These are phyloP conservation scores for Gaertneriomyces sp. DNA, from an alignment of 192 early-diverging fungal genomes.

Conservation along the genomic window DNA sequence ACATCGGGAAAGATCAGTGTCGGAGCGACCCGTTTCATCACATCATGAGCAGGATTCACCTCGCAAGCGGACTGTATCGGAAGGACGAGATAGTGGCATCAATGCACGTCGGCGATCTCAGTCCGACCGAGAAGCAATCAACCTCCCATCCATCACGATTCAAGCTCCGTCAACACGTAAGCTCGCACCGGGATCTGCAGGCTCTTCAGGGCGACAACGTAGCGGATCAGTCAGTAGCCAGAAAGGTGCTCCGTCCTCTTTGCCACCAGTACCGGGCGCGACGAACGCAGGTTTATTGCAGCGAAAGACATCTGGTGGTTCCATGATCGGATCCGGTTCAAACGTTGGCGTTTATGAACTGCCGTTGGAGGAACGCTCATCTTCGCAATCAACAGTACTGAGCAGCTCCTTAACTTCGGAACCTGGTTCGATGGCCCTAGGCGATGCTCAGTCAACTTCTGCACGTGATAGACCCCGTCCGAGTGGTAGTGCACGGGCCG, in stretches of 20 bases:
- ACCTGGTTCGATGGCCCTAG: conserved; percentile 3
- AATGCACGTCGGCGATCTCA: not conserved
- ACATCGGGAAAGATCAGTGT: conserved; percentile 1
- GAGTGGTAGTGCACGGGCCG: not conserved
- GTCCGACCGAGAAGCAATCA: not conserved
- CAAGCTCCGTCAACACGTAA: conserved; percentile 3
- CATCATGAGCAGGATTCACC: not conserved
- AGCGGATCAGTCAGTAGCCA: conserved; percentile 13
- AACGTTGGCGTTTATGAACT: conserved; percentile 4
- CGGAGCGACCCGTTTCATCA: conserved; percentile 6
- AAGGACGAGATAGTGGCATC: not conserved
- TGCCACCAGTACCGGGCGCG: conserved; percentile 17
- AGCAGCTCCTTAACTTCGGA: not conserved
- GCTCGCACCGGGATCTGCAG: conserved; percentile 5
- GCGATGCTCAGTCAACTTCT: not conserved
- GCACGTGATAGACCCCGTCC: not conserved
- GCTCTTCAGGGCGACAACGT: conserved; percentile 3
- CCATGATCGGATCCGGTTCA: conserved; percentile 2
- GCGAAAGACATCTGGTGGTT: conserved; percentile 4
- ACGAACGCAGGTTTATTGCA: conserved; percentile 5
- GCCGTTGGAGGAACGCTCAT: not conserved
- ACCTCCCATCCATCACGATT: not conserved
- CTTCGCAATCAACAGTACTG: conserved; percentile 3
- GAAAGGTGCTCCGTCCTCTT: conserved; percentile 7
- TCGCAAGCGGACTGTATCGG: conserved; percentile 8